A percentile compares a stretch with the other conserved stretches of the same genome.
These are phyloP conservation scores for Aspergillus sp. DNA, from an alignment of 2,329 filamentous ascomycete species.

Conservation along the genomic window DNA sequence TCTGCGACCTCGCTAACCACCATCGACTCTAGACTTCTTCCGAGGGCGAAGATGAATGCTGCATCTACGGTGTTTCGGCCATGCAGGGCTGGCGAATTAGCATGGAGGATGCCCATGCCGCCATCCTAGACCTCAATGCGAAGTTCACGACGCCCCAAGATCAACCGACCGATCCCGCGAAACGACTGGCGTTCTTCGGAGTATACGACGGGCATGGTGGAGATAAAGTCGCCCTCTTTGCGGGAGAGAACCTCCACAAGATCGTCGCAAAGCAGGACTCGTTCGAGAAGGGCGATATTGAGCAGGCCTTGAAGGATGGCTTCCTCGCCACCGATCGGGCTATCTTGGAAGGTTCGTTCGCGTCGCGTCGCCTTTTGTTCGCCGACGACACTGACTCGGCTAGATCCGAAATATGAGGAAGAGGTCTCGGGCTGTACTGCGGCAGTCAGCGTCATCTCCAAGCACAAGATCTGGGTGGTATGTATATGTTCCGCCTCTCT, in stretches of 20 bases:
- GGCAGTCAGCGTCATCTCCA: constrained; percentile 82
- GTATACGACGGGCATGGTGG: constrained; percentile 98
- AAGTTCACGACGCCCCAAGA: constrained; percentile 50
- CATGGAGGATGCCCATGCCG: constrained; percentile 96
- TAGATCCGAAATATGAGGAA: constrained; percentile 95
- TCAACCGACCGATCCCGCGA: constrained; percentile 62
- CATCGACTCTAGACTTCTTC: constrained; percentile 67
- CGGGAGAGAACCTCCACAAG: constrained; percentile 87
- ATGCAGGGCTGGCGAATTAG: constrained; percentile 99
- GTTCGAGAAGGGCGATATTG: constrained; percentile 86
- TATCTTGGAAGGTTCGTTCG: constrained; percentile 79
- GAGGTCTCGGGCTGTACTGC: constrained; percentile 98
- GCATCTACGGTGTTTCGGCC: constrained; percentile 90
- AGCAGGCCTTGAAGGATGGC: constrained; percentile 94
- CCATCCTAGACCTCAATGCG: constrained; percentile 80
- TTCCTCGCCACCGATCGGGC: constrained; percentile 95
- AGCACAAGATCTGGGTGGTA: constrained; percentile 93
- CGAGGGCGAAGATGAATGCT: constrained; percentile 86
- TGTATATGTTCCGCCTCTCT: constrained; percentile 40
- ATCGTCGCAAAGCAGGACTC: constrained; percentile 94
- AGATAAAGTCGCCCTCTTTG: constrained; percentile 91
- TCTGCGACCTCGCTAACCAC: background rate
- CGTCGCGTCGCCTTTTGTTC: background rate
- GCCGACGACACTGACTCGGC: constrained; percentile 13
- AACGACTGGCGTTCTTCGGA: constrained; percentile 89